These are phyloP conservation scores for Paramecium biaurelia DNA, from an alignment of 73 alveolate genomes.

Conservation along the genomic window DNA sequence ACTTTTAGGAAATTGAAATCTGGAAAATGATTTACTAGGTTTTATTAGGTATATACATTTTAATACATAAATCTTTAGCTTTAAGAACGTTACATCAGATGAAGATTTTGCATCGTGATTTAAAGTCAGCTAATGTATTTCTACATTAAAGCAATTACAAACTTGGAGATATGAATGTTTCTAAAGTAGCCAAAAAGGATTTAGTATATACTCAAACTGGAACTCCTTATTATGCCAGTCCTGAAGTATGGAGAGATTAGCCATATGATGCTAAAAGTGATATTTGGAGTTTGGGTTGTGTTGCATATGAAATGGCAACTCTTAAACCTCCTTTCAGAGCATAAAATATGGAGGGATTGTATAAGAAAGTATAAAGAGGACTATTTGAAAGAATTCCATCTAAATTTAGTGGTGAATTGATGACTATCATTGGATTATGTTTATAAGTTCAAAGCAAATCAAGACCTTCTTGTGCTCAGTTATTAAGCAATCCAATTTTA, in stretches of 20 bases:
- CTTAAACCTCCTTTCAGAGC: slow-evolving; percentile 94
- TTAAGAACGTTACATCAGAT: slow-evolving; percentile 64
- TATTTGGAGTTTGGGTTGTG: slow-evolving; percentile 96
- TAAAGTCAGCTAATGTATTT: slow-evolving; percentile 79
- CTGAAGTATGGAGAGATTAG: slow-evolving; percentile 87
- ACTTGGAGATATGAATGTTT: slow-evolving; percentile 91
- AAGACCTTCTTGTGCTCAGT: background rate
- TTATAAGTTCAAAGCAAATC: background rate
- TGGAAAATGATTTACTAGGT: slow-evolving; percentile 80
- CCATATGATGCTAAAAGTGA: slow-evolving; percentile 90
- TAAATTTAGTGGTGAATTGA: background rate
- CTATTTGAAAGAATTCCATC: slow-evolving; percentile 45
- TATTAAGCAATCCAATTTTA: background rate
- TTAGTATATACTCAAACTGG: slow-evolving; percentile 92
- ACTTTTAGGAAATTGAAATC: slow-evolving; percentile 70
- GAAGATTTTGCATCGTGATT: slow-evolving; percentile 72
- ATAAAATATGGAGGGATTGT: slow-evolving; percentile 72
- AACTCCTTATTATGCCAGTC: slow-evolving; percentile 95
- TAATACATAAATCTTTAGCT: slow-evolving; percentile 9
- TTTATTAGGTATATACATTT: slow-evolving; percentile 38
- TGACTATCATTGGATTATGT: background rate
- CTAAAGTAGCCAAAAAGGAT: slow-evolving; percentile 79
- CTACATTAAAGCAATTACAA: slow-evolving; percentile 65
- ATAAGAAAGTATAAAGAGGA: slow-evolving; percentile 58
- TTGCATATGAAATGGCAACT: slow-evolving; percentile 90